Percentiles rank a stretch among this genome's conserved stretches.
Conservation (phyloP, 1,284 basidiomycete species). For the Inonotus hispidus region DNA sequence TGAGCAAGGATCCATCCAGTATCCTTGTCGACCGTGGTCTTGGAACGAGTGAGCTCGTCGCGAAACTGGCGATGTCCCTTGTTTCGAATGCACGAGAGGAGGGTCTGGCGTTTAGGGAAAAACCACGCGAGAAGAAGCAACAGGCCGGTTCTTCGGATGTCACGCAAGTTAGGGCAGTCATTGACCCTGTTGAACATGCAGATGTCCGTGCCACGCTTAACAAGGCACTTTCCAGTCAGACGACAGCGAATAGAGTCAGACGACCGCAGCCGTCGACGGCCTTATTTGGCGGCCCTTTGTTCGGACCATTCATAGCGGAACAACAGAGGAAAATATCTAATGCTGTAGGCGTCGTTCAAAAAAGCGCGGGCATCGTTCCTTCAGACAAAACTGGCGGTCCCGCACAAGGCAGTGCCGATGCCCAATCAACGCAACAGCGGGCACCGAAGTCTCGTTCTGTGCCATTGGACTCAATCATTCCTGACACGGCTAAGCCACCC, state of each 20-base stretch:
- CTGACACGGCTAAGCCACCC: constrained; percentile 80
- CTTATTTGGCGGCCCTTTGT: constrained; percentile 44
- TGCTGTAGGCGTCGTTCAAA: constrained; percentile 27
- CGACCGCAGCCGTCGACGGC: constrained; percentile 3
- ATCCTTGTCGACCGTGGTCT: constrained; percentile 64
- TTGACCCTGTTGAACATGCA: constrained; percentile 5
- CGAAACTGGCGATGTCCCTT: constrained; percentile 63
- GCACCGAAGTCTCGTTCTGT: constrained; percentile 50
- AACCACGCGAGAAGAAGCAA: constrained; percentile 38
- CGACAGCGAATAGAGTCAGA: neutral
- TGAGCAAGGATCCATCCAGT: constrained; percentile 75
- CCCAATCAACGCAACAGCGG: constrained; percentile 20
- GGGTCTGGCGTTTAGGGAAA: constrained; percentile 51
- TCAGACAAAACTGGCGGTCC: neutral
- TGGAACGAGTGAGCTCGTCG: constrained; percentile 57
- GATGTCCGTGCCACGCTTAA: constrained; percentile 23
- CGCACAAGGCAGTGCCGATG: constrained; percentile 18
- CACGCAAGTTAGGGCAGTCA: constrained; percentile 21
- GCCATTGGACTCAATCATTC: constrained; percentile 87
- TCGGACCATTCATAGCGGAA: constrained; percentile 52
- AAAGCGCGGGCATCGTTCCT: constrained; percentile 17
- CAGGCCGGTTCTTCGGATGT: constrained; percentile 18
- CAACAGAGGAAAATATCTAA: constrained; percentile 39
- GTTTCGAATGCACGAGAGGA: constrained; percentile 70
- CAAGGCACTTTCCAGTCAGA: constrained; percentile 27